These are phyloP conservation scores for Theobroma cacao DNA, from an alignment of 345 rosid species.

Conservation along the genomic window DNA sequence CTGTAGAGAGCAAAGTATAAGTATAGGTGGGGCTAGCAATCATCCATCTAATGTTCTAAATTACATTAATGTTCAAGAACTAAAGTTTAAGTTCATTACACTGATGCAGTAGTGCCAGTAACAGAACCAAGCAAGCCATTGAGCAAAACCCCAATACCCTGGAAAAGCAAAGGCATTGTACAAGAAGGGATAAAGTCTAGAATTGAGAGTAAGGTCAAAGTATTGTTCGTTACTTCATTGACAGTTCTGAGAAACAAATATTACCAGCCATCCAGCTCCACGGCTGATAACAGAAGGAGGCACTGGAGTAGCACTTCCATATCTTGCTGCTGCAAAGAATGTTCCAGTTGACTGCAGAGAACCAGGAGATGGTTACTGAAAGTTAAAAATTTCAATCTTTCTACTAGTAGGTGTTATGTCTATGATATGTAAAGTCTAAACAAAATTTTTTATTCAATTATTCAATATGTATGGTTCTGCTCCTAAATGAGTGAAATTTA, in stretches of 20 bases:
- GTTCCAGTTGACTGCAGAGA: conserved; percentile 59
- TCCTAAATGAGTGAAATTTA: no score
- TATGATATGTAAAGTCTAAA: no score
- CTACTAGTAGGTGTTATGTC: no score
- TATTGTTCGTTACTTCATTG: not conserved
- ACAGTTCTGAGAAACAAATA: not conserved
- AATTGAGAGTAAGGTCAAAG: not conserved
- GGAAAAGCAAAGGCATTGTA: not conserved
- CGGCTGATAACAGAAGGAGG: conserved; percentile 71
- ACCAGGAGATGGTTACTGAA: not conserved
- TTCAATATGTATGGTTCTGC: no score
- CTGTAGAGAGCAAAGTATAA: conserved; percentile 37
- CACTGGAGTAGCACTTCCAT: conserved; percentile 71
- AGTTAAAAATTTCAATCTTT: not conserved
- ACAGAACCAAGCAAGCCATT: conserved; percentile 53
- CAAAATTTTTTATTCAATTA: no score
- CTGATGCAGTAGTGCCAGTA: conserved; percentile 61
- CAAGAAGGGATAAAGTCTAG: not conserved
- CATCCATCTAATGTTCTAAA: not conserved
- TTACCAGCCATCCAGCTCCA: conserved; percentile 68
- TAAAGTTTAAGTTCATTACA: conserved; percentile 37
- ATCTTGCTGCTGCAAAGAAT: conserved; percentile 61
- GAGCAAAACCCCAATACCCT: conserved; percentile 66
- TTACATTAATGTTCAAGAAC: not conserved
- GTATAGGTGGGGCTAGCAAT: not conserved